Evolutionary conservation across 257 asterid species (phyloP), one percentile per base, ranked within the genome.

Genomic region (Thymus quinquecostatus): DNA sequence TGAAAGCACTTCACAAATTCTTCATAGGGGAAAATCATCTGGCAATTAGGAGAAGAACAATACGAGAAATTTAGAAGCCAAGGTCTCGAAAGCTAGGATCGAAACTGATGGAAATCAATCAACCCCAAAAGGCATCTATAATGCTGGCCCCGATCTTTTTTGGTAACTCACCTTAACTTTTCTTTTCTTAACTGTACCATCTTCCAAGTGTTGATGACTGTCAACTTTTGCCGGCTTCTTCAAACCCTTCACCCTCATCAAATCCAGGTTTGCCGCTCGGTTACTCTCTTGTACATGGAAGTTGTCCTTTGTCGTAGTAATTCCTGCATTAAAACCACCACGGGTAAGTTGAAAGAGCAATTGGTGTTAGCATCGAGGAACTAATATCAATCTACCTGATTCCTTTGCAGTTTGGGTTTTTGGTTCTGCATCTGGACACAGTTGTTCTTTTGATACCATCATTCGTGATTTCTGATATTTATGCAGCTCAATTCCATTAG

Each of bases 1-100:
- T 87, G 92, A 76, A 86, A 92, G 77, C 78, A 81, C 90, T 85
- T 86, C 79, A 87, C 83, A 74, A 89, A 92, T 71, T 89, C 98
- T 80, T 89, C 98, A 72, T 89, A 92, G 1, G 96, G 92, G 83
- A 85, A 92, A 64, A 89, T 85, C 96, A 88, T 88, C 98, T 92
- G 92, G 45, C 49, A 74, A 76, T 73, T 50, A 64, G 57, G 58
- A 58, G 72, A 68, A 70, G 67, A 32, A 47, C 27, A 13, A 45
- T 75, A 73, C 51, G 43, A 40, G 61, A 60, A 79, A 34, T 32
- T 76, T 33, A 48, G 13, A 21, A 12, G 63, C 63, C 62, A 47
- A 61, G 60, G 59, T 66, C 68, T 62, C 68, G 10, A 59, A 34
- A 59, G 69, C 41, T 59, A 7, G 38, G 7, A 29, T n/a, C 30